These are phyloP conservation scores for Russula abietina DNA, from an alignment of 768 basidiomycete species.

Conservation along the genomic window DNA sequence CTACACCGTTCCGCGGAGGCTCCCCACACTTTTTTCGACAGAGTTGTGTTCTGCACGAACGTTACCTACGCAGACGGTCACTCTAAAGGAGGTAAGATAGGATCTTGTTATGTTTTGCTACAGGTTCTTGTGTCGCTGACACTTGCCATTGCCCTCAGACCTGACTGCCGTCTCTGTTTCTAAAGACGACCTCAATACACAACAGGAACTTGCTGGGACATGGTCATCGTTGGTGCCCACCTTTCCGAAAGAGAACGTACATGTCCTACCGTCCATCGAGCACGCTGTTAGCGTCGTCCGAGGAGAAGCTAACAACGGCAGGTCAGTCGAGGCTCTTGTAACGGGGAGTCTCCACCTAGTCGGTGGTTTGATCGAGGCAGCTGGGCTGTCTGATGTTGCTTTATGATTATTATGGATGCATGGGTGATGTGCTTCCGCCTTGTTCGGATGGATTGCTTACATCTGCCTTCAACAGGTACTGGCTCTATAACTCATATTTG, in stretches of 20 bases:
- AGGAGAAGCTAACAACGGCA: slow-evolving; percentile 30
- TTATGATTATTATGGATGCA: slow-evolving; percentile 35
- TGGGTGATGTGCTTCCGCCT: background rate
- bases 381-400: slow-evolving; percentile 66
- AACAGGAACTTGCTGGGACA: slow-evolving; percentile 66
- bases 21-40: slow-evolving; percentile 57
- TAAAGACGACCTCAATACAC: slow-evolving; percentile 62
- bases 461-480: slow-evolving; percentile 36
- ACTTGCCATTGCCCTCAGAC: slow-evolving; percentile 44
- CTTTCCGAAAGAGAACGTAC: slow-evolving; percentile 56
- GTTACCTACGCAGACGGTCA: slow-evolving; percentile 87
- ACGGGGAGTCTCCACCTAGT: slow-evolving; percentile 91
- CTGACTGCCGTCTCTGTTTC: slow-evolving; percentile 64
- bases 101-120: background rate
- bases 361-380: slow-evolving; percentile 90
- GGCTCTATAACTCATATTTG: background rate
- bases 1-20: slow-evolving; percentile 36
- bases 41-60: slow-evolving; percentile 93
- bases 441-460: slow-evolving; percentile 1
- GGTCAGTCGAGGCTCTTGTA: slow-evolving; percentile 61
- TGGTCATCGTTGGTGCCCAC: slow-evolving; percentile 62
- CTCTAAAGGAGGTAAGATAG: slow-evolving; percentile 77
- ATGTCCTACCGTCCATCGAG: slow-evolving; percentile 83
- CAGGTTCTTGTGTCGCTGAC: background rate
- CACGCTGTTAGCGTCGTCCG: slow-evolving; percentile 73